Base-by-base conservation (phyloP, 768 basidiomycete genomes). In the Leccinum incarnatum region DNA sequence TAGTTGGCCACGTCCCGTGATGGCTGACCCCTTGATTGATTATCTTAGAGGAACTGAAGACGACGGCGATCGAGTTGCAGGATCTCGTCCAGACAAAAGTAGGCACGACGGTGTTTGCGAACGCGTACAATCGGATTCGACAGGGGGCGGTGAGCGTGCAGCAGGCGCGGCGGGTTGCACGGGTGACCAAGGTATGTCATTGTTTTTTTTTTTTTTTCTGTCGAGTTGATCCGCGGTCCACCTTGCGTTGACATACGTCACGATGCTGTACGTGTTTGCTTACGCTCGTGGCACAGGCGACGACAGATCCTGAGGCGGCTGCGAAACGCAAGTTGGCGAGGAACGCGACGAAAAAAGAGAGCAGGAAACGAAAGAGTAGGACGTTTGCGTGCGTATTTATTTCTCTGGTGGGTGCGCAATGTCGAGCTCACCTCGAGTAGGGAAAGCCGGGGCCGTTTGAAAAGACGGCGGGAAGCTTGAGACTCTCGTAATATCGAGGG, bases 61-160 rank as follows among this genome's bases (percentile, higher is more conserved):
- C 83, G 1, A 79, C 92, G 0, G 87, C 91, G 2, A 76, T 81
- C 11, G 95, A 99, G 72, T 76, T 98, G 23, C 89, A 92, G 61
- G 93, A 95, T 56, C 82, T 98, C 6, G 75, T 99, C 4, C 95
- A 95, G 70, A 72, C 75, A 49, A 93, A 93, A 80, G 88, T 98
- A 47, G 95, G 95, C 34, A 83, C 86, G n/a, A 89, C 89, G 8
- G 84, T 82, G 64, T 98, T 97, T 72, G 84, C 94, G 1, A 72
- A 73, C 11, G 81, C 81, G 0, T 97, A 97, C 77, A 93, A 86
- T 63, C 82, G 82, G 59, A 88, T 98, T 55, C 81, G 94, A 40
- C 88, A 93, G 68, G 78, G 82, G 30, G 83, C 84, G 2, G 73
- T 87, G 23, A 81, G 78, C 25, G 80, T 91, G 14, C 82, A 87